Base-by-base conservation (phyloP, 129 eudicot genomes). In the Helianthus tuberosus region DNA sequence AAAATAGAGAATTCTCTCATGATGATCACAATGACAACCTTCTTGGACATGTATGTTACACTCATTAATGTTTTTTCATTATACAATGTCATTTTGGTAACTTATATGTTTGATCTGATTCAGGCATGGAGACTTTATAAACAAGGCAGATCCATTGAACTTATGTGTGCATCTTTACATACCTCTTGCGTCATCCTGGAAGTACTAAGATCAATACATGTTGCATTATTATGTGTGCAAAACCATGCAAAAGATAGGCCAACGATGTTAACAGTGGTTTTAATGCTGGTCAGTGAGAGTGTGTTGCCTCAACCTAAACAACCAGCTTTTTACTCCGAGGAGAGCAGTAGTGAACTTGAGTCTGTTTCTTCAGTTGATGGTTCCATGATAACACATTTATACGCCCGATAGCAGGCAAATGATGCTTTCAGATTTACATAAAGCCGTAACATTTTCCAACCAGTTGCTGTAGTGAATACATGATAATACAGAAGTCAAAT, bases 81-180 rank as follows among this genome's bases (percentile, higher is more conserved):
- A 69, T n/a, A 69, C 72, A 23, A 41, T 41, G 9, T 5, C 48
- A 23, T 3, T 8, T 32, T 12, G 6, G 27, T 36, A 6, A 63
- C 48, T 63, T 14, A n/a, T 38, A 35, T 63, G 48, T 65, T 50
- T 69, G 29, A 14, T 8, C 17, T 51, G 35, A 55, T 54, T 39
- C 13, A 71, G 75, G 75, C 75, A 53, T 71, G 75, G 75, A 71
- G 75, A 39, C 53, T 71, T 27, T 54, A 54, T 41, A 54, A 39
- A 38, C 52, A 71, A 71, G 64, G 46, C 17, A 71, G 51, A 64
- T 54, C 75, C 6, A 54, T 53, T 38, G 75, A 71, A 54, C 75
- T 71, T 6, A 17, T 38, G 36, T 11, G 53, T 39, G 65, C 14
- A 54, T 53, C 75, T 35, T 15, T 71, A 53, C 65, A 16, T 11